Percentiles rank a stretch among this genome's conserved stretches.
phyloP scores from a whole-genome alignment of 495 filamentous ascomycete genomes.

The Cetradonia linearis region DNA sequence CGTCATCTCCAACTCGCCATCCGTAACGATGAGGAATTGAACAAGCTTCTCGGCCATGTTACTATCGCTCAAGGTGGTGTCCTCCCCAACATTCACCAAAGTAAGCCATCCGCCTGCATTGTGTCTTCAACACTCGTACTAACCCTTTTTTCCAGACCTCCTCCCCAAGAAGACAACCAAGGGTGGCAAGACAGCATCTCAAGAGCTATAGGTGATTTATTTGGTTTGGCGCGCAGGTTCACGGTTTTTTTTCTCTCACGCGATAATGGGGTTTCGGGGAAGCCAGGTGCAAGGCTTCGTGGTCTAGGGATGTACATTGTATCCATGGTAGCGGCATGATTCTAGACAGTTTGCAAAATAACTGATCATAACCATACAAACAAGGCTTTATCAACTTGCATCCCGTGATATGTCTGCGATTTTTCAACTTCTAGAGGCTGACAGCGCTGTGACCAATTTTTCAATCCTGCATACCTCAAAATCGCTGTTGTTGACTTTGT shows the following conservation, averaged over 20 bases:
- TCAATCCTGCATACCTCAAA: conserved; percentile 24
- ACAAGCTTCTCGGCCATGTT: conserved; percentile 98
- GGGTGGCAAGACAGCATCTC: conserved; percentile 78
- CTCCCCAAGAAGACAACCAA: conserved; percentile 97
- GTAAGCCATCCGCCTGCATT: conserved; percentile 40
- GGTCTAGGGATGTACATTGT: conserved; percentile 92
- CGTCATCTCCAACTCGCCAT: conserved; percentile 99
- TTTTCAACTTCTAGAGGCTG: not conserved
- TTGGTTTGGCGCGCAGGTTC: conserved; percentile 31
- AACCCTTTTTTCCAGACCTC: conserved; percentile 55
- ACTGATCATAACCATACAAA: conserved; percentile 16
- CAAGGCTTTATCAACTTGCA: not conserved
- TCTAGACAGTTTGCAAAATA: conserved; percentile 30
- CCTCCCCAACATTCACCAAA: conserved; percentile 96
- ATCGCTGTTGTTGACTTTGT: not conserved
- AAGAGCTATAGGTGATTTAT: conserved; percentile 66
- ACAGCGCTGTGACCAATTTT: too few relatives aligned
- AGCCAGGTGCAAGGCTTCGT: conserved; percentile 64
- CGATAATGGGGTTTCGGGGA: conserved; percentile 84
- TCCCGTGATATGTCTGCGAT: not conserved
- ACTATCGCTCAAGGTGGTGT: conserved; percentile 99
- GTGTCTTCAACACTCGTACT: not conserved
- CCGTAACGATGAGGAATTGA: conserved; percentile 99
- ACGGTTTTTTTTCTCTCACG: conserved; percentile 47
- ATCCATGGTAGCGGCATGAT: conserved; percentile 54